Conservation (phyloP, 768 basidiomycete species). For the Saitozyma podzolica region DNA sequence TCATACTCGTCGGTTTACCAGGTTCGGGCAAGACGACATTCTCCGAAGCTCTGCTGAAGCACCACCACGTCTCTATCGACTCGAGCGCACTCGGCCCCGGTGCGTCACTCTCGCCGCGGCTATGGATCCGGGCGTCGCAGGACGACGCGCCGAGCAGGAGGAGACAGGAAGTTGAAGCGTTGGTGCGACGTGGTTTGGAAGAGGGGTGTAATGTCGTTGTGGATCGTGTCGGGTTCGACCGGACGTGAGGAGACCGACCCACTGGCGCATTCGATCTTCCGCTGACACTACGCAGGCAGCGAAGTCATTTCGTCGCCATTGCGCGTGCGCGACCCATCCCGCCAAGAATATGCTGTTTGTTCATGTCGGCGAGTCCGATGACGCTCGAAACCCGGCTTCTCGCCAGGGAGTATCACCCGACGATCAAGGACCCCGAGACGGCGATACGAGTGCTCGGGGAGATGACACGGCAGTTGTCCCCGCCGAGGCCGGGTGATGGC, state of each 20-base stretch:
- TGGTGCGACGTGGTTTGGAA: conserved; percentile 27
- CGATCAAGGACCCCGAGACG: conserved; percentile 37
- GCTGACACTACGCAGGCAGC: conserved; percentile 29
- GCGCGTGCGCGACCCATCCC: conserved; percentile 18
- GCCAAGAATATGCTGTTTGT: conserved; percentile 26
- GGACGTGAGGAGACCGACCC: conserved; percentile 29
- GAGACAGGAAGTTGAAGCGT: conserved; percentile 44
- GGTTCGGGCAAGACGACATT: conserved; percentile 50
- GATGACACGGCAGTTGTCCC: conserved; percentile 35
- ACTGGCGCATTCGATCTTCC: background rate
- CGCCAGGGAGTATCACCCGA: conserved; percentile 40
- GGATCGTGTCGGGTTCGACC: conserved; percentile 48
- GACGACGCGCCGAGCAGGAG: conserved; percentile 46
- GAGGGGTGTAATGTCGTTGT: conserved; percentile 45
- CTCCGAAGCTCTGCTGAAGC: conserved; percentile 25
- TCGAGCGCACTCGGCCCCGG: background rate
- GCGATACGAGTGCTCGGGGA: conserved; percentile 39
- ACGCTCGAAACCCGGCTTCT: conserved; percentile 34
- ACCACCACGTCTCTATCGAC: background rate
- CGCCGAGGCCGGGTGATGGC: conserved; percentile 25
- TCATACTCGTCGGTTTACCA: conserved; percentile 47
- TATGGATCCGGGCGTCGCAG: conserved; percentile 50
- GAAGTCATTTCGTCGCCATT: conserved; percentile 46
- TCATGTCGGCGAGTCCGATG: conserved; percentile 19
- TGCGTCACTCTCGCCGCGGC: conserved; percentile 2